These are phyloP conservation scores for Verticillium isaacii DNA, from an alignment of 2,329 filamentous ascomycete species.

Conservation along the genomic window DNA sequence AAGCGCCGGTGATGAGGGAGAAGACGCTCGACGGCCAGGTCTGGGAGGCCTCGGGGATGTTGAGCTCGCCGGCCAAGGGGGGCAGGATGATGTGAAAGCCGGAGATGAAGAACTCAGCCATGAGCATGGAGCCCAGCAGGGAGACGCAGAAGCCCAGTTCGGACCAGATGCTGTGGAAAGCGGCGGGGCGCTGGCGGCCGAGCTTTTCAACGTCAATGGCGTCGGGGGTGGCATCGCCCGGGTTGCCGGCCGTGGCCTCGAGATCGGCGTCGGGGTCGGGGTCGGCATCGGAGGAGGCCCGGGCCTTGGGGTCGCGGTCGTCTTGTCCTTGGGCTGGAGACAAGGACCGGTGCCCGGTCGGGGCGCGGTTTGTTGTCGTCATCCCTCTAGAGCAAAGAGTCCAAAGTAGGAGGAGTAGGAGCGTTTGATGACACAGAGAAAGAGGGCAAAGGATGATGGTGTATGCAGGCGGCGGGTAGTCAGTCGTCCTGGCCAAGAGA, in stretches of 20 bases:
- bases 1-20: slow-evolving; percentile 50
- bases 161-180: slow-evolving; percentile 46
- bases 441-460: background rate
- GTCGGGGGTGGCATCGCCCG: slow-evolving; percentile 1
- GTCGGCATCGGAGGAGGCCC: background rate
- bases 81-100: slow-evolving; percentile 74
- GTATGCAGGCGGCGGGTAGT: too few species aligned
- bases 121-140: slow-evolving; percentile 57
- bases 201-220: slow-evolving; percentile 48
- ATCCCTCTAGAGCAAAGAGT: background rate
- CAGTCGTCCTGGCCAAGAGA: background rate
- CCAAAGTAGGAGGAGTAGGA: background rate
- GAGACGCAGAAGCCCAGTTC: slow-evolving; percentile 61
- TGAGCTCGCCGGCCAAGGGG: slow-evolving; percentile 53
- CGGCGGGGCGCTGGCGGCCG: slow-evolving; percentile 55
- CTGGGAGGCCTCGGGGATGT: slow-evolving; percentile 55
- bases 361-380: background rate
- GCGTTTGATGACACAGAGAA: background rate
- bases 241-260: slow-evolving; percentile 8
- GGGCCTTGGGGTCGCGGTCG: background rate
- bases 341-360: background rate
- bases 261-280: background rate
- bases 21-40: slow-evolving; percentile 64
- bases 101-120: slow-evolving; percentile 70
- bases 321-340: background rate